Evolutionary conservation across 306 rosid species (phyloP).

Genomic region (Castanopsis chinensis): DNA sequence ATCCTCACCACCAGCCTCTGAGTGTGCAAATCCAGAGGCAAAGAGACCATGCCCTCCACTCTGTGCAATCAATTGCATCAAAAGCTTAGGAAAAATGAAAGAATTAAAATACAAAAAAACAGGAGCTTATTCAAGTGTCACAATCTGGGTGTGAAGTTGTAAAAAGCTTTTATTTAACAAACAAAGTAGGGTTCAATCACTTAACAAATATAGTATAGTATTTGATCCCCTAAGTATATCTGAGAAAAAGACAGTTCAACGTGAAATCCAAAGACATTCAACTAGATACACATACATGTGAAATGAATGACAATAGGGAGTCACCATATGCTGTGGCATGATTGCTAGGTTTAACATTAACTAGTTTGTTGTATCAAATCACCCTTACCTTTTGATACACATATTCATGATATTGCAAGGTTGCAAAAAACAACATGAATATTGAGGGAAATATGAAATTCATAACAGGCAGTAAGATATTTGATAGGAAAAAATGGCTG

Average conservation of each 20-base stretch:
- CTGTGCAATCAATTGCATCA: slow-evolving; percentile 49
- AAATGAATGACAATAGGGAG: not conserved
- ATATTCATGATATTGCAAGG: not conserved
- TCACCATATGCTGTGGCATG: not conserved
- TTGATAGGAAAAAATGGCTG: not conserved
- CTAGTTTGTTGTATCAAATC: not conserved
- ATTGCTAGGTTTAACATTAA: not conserved
- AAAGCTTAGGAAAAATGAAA: slow-evolving; percentile 33
- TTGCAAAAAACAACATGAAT: not conserved
- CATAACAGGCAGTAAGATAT: not conserved
- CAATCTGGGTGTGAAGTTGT: not conserved
- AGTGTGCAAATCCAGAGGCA: slow-evolving; percentile 57
- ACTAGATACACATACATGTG: not conserved
- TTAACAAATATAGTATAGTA: not conserved
- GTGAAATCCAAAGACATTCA: slow-evolving; percentile 1
- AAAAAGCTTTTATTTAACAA: not conserved
- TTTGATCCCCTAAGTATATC: not conserved
- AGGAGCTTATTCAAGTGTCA: slow-evolving; percentile 1
- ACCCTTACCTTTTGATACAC: not conserved
- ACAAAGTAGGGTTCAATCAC: slow-evolving; percentile 1
- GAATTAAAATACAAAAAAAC: slow-evolving; percentile 1
- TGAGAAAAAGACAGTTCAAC: not conserved
- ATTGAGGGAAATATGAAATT: not conserved
- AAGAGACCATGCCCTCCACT: slow-evolving; percentile 70
- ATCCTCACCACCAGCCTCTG: slow-evolving; percentile 74